Evolutionary conservation across 495 filamentous ascomycete species (phyloP).

Genomic region (Penicillium odoratum): DNA sequence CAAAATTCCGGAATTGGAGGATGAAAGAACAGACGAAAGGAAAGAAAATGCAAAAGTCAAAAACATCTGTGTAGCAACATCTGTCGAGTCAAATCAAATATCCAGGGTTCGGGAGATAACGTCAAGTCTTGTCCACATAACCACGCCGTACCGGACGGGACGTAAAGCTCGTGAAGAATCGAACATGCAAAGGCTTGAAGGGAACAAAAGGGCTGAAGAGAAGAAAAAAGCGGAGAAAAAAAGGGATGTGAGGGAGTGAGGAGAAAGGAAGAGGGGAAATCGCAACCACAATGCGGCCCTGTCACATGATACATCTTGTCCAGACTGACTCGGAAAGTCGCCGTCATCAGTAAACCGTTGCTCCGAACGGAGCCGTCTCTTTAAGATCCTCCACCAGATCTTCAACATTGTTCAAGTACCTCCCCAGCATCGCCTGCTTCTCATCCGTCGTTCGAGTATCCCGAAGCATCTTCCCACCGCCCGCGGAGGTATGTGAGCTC

Average conservation of each 20-base stretch:
- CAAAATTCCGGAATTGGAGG: conserved; percentile 22
- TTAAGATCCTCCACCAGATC: conserved; percentile 87
- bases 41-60: conserved; percentile 17
- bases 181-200: conserved; percentile 13
- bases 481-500: conserved; percentile 39
- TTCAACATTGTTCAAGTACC: conserved; percentile 86
- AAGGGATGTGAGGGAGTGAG: conserved; percentile 15
- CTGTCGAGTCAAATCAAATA: conserved; percentile 14
- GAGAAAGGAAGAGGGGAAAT: conserved; percentile 22
- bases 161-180: conserved; percentile 26
- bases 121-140: conserved; percentile 19
- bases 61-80: background rate
- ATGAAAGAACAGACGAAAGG: conserved; percentile 12
- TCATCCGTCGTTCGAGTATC: conserved; percentile 74
- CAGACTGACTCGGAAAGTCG: too few species aligned
- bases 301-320: too few species aligned
- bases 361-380: conserved; percentile 62
- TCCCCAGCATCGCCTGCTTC: conserved; percentile 80
- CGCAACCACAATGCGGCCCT: conserved; percentile 19
- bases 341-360: conserved; percentile 41
- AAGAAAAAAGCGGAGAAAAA: conserved; percentile 5
- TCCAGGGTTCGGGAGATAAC: conserved; percentile 10
- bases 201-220: background rate
- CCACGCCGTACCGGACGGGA: conserved; percentile 30
- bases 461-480: conserved; percentile 37